Conservation (phyloP, 257 asterid species). For the Solanum gandarillasii region DNA sequence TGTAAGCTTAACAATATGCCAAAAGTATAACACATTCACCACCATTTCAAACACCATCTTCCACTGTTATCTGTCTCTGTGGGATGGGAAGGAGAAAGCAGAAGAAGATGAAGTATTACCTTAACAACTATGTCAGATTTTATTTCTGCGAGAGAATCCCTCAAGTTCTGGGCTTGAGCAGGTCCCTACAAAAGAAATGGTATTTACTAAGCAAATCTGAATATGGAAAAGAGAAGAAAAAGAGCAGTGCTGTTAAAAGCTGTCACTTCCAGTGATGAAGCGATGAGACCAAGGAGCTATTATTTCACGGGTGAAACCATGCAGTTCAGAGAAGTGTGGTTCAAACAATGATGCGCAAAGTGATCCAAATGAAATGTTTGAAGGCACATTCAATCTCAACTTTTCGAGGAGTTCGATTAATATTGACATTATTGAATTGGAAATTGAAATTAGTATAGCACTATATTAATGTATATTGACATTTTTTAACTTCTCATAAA, state of each 20-base stretch:
- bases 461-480: not conserved
- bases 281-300: not conserved
- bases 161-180: conserved; percentile 93
- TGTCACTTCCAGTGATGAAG: not conserved
- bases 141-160: conserved; percentile 70
- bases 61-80: not conserved
- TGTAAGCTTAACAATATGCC: not conserved
- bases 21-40: not conserved
- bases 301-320: not conserved
- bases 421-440: not conserved
- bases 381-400: not conserved
- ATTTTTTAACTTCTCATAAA: not conserved
- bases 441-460: not conserved
- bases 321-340: not conserved
- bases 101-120: conserved; percentile 24
- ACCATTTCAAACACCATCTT: not conserved
- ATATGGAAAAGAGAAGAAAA: not conserved
- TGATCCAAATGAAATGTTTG: not conserved
- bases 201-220: not conserved
- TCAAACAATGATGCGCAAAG: not conserved
- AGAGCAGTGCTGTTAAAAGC: not conserved
- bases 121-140: conserved; percentile 85
- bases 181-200: conserved; percentile 52
- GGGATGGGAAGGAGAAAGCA: not conserved
- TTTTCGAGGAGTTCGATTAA: not conserved